A percentile compares a stretch with the other conserved stretches of the same genome.
phyloP scores from a whole-genome alignment of 306 rosid species.

The Luffa aegyptiaca region DNA sequence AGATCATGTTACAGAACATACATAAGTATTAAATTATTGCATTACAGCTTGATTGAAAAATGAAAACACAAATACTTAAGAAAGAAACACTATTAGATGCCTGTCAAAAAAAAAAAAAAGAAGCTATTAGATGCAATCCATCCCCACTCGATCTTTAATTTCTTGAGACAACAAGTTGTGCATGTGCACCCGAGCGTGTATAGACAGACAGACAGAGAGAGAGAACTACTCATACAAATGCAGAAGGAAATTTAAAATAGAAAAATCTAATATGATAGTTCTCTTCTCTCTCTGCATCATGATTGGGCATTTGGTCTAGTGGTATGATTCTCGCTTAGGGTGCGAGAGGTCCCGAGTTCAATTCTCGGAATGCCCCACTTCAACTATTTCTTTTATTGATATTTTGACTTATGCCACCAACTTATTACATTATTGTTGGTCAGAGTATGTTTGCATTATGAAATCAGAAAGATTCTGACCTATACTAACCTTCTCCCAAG shows the following conservation, averaged over 20 bases:
- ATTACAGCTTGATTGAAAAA: not conserved
- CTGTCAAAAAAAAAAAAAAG: no score
- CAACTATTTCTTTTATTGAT: not conserved
- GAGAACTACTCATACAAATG: not conserved
- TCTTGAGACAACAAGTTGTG: not conserved
- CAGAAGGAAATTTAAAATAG: not conserved
- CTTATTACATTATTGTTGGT: not conserved
- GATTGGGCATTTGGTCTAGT: not conserved
- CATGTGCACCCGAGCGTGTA: not conserved
- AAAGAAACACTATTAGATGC: no score
- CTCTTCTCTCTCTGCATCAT: not conserved
- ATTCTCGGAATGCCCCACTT: not conserved
- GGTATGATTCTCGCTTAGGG: not conserved
- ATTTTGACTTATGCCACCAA: not conserved
- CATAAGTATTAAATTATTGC: not conserved
- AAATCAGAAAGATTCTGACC: not conserved
- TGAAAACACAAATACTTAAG: not conserved
- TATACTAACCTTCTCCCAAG: not conserved
- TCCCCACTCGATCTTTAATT: not conserved
- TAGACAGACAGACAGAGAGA: not conserved
- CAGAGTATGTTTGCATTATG: not conserved
- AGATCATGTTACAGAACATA: not conserved
- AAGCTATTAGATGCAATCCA: no score
- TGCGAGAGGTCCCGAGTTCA: not conserved
- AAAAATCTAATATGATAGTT: not conserved